Percentiles rank a stretch among this genome's conserved stretches.
Conservation (phyloP, 176 grass and related monocot genomes). For the Aegilops speltoides region DNA sequence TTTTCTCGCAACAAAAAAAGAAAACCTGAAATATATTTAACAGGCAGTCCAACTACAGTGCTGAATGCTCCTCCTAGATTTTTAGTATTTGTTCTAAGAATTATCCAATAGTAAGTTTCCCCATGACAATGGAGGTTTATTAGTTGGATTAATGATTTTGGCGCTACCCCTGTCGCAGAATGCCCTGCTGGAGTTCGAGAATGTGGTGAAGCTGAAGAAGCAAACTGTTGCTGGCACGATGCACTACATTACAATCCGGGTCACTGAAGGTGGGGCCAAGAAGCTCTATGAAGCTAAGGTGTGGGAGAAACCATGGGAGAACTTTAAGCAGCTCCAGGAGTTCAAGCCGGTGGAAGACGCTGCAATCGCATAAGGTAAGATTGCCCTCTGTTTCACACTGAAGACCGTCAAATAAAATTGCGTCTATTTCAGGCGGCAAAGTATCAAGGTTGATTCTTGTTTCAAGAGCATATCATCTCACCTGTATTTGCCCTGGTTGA, state of each 20-base stretch:
- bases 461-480: neutral
- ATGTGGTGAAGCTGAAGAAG: slow-evolving; percentile 55
- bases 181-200: slow-evolving; percentile 46
- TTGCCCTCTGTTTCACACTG: neutral
- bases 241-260: slow-evolving; percentile 63
- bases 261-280: slow-evolving; percentile 42
- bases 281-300: slow-evolving; percentile 79
- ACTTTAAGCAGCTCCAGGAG: slow-evolving; percentile 68
- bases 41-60: neutral
- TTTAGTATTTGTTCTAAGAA: neutral
- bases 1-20: too few relatives aligned
- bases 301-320: slow-evolving; percentile 64
- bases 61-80: neutral
- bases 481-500: neutral
- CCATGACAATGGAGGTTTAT: neutral
- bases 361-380: slow-evolving; percentile 45
- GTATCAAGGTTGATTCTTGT: neutral
- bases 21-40: neutral
- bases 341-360: slow-evolving; percentile 49
- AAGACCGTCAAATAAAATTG: neutral
- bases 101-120: neutral
- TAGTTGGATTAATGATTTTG: neutral
- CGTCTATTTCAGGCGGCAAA: neutral
- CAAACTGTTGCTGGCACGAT: slow-evolving; percentile 67
- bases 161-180: slow-evolving; percentile 34